These are phyloP conservation scores for Purshia tridentata DNA, from an alignment of 306 rosid species.

Conservation along the genomic window DNA sequence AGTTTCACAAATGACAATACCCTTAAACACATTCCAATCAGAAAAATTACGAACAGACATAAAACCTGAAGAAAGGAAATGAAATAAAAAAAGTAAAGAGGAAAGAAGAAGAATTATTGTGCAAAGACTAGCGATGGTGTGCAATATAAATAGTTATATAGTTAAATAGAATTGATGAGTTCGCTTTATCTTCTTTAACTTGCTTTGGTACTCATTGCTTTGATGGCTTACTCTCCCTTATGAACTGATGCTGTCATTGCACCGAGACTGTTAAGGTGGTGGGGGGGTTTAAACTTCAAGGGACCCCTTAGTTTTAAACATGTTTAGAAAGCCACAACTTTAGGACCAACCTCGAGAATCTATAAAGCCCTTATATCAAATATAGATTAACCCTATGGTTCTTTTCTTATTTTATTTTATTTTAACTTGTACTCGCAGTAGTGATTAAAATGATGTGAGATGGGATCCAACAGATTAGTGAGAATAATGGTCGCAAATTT, in stretches of 20 bases:
- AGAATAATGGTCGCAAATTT: conserved; percentile 10
- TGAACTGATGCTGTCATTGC: conserved; percentile 4
- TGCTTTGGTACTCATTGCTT: conserved; percentile 28
- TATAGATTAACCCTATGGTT: conserved; percentile 1
- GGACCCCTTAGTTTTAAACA: conserved; percentile 42
- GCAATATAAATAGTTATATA: background rate
- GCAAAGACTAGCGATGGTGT: conserved; percentile 17
- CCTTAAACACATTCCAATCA: background rate
- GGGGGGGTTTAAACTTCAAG: conserved; percentile 16
- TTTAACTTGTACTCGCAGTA: background rate
- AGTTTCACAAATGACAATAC: no score
- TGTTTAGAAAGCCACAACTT: conserved; percentile 47
- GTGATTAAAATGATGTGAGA: background rate
- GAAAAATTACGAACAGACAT: background rate
- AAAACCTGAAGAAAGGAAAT: background rate
- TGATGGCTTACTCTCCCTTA: conserved; percentile 22
- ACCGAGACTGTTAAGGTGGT: conserved; percentile 8
- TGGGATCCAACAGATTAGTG: conserved; percentile 39
- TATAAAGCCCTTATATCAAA: conserved; percentile 26
- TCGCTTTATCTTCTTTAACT: conserved; percentile 34
- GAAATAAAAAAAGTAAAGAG: conserved; percentile 14
- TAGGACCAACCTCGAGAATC: conserved; percentile 72
- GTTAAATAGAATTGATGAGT: background rate
- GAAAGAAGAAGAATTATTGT: conserved; percentile 5
- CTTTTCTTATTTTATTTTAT: conserved; percentile 16